Evolutionary conservation across 164 flowering plant species (phyloP).

Genomic region (Stephania japonica): DNA sequence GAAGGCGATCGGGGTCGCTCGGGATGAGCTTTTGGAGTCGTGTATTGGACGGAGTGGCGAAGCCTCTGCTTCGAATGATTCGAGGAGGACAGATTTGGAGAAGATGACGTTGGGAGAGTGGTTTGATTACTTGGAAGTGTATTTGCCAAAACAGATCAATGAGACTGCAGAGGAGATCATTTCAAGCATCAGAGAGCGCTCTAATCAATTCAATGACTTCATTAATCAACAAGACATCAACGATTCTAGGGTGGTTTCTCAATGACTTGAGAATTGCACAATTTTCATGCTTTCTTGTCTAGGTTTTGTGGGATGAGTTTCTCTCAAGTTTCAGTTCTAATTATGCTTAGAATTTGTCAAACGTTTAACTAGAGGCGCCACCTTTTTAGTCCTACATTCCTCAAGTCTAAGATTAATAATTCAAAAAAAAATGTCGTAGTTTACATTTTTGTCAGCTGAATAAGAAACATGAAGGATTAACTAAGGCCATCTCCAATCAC

Average conservation of each 20-base stretch:
- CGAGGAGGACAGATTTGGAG: slow-evolving; percentile 33
- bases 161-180: slow-evolving; percentile 48
- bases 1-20: too few species aligned
- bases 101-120: slow-evolving; percentile 71
- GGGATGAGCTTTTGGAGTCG: too few species aligned
- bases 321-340: too few species aligned
- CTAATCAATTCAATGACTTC: slow-evolving; percentile 34
- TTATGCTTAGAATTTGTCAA: too few species aligned
- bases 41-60: too few species aligned
- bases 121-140: slow-evolving; percentile 57
- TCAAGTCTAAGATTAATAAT: too few species aligned
- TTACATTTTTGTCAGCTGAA: too few species aligned
- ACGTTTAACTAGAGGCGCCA: too few species aligned
- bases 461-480: too few species aligned
- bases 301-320: neutral
- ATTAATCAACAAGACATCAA: slow-evolving; percentile 37
- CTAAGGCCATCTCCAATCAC: too few species aligned
- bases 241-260: slow-evolving; percentile 26
- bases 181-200: slow-evolving; percentile 36
- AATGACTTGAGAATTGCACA: slow-evolving; percentile 7
- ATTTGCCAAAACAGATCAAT: slow-evolving; percentile 50
- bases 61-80: neutral
- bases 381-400: too few species aligned
- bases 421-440: too few species aligned
- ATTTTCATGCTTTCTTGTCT: neutral